Percentiles rank a stretch among this genome's conserved stretches.
Evolutionary conservation across 169 alveolate species (phyloP).

Genomic region (Cryptosporidium viatorum): DNA sequence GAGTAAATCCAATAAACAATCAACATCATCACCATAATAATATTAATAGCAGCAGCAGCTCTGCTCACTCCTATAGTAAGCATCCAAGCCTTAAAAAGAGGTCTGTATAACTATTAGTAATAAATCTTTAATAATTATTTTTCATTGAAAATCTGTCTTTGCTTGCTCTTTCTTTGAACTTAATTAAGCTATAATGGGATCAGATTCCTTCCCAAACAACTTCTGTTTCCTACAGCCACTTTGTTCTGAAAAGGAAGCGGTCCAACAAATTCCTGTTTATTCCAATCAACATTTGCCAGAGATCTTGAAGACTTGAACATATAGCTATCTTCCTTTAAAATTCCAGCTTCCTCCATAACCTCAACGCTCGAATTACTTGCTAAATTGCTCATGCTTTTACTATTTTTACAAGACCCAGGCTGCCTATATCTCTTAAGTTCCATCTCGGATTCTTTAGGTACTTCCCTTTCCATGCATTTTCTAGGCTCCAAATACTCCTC

Average conservation of each 20-base stretch:
- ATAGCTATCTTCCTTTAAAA: conserved; percentile 38
- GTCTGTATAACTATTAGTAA: neutral
- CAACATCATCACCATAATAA: neutral
- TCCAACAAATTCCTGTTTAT: conserved; percentile 12
- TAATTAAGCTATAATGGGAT: conserved; percentile 16
- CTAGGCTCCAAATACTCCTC: conserved; percentile 53
- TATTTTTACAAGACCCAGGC: conserved; percentile 17
- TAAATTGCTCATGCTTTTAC: conserved; percentile 28
- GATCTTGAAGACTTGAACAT: conserved; percentile 48
- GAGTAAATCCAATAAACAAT: neutral
- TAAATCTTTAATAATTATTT: neutral
- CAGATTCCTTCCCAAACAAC: conserved; percentile 53
- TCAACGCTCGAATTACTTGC: conserved; percentile 18
- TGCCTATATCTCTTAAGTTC: conserved; percentile 31
- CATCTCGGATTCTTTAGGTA: conserved; percentile 21
- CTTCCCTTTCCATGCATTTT: conserved; percentile 46
- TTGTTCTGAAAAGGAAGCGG: conserved; percentile 67
- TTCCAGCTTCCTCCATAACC: conserved; percentile 14
- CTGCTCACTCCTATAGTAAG: conserved; percentile 34
- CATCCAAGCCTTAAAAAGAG: conserved; percentile 53
- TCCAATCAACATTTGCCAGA: conserved; percentile 16
- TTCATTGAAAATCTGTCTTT: neutral
- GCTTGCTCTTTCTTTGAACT: neutral
- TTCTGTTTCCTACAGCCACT: conserved; percentile 71
- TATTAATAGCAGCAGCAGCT: neutral